Percentiles rank a stretch among this genome's conserved stretches.
phyloP scores from a whole-genome alignment of 768 basidiomycete genomes.

The Amanita muscaria region DNA sequence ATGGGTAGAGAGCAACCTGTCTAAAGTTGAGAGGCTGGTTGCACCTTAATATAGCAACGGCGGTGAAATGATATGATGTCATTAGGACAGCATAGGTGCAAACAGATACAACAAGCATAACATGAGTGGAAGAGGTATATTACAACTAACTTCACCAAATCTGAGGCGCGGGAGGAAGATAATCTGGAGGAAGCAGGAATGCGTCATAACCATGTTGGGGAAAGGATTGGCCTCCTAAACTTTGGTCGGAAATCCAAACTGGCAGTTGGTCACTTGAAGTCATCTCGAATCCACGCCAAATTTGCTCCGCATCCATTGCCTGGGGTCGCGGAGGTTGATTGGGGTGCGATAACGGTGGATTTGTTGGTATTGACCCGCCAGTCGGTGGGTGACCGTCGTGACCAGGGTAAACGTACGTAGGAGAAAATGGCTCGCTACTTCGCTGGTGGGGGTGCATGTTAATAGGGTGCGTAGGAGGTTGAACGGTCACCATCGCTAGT shows the following conservation, averaged over 20 bases:
- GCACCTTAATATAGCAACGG: no score
- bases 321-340: conserved; percentile 15
- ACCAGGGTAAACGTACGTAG: conserved; percentile 41
- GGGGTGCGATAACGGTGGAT: conserved; percentile 20
- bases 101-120: conserved; percentile 1
- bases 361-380: conserved; percentile 16
- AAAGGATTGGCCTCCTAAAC: conserved; percentile 65
- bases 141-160: conserved; percentile 50
- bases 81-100: conserved; percentile 1
- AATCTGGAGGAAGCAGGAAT: conserved; percentile 70
- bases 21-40: no score
- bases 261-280: conserved; percentile 69
- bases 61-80: conserved; percentile 2
- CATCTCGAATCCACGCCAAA: conserved; percentile 69
- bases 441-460: conserved; percentile 23
- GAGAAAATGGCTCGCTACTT: conserved; percentile 44
- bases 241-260: conserved; percentile 83
- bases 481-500: conserved; percentile 29
- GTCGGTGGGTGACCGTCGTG: conserved; percentile 18
- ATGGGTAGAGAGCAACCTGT: no score
- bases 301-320: conserved; percentile 48
- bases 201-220: conserved; percentile 81
- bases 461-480: conserved; percentile 16
- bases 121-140: conserved; percentile 4
- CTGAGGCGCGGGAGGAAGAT: conserved; percentile 60